Evolutionary conservation across 1,284 basidiomycete genomes (phyloP).

Genomic region (Microbotryum saponariae): DNA sequence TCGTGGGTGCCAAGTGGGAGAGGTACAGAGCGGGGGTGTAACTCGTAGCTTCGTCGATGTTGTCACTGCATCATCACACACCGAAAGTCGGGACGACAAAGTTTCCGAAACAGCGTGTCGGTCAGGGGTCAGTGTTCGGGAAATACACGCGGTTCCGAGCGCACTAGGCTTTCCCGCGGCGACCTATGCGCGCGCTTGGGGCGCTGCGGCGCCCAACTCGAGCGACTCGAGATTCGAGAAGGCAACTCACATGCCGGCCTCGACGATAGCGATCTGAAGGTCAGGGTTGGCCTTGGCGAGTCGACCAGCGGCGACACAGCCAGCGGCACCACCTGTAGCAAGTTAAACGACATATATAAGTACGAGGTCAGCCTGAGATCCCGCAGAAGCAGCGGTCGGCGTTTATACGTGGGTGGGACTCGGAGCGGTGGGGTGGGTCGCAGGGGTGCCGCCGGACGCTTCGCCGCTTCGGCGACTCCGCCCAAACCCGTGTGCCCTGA

Average conservation of each 20-base stretch:
- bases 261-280: slow-evolving; percentile 64
- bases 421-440: no score
- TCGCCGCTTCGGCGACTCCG: no score
- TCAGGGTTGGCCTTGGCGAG: slow-evolving; percentile 62
- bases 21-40: slow-evolving; percentile 34
- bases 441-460: no score
- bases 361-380: background rate
- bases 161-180: background rate
- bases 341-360: slow-evolving; percentile 32
- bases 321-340: slow-evolving; percentile 55
- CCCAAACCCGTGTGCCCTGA: no score
- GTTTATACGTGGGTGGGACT: no score
- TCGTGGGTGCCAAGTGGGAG: slow-evolving; percentile 55
- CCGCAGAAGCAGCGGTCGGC: no score
- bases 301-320: slow-evolving; percentile 60
- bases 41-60: background rate
- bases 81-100: no score
- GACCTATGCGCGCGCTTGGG: background rate
- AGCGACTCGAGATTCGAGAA: no score
- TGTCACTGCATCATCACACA: no score
- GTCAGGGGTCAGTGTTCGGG: background rate
- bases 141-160: background rate
- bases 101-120: background rate
- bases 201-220: background rate
- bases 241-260: slow-evolving; percentile 7